Base-by-base conservation (phyloP, 1,284 basidiomycete genomes). In the Gomphus bonarii region DNA sequence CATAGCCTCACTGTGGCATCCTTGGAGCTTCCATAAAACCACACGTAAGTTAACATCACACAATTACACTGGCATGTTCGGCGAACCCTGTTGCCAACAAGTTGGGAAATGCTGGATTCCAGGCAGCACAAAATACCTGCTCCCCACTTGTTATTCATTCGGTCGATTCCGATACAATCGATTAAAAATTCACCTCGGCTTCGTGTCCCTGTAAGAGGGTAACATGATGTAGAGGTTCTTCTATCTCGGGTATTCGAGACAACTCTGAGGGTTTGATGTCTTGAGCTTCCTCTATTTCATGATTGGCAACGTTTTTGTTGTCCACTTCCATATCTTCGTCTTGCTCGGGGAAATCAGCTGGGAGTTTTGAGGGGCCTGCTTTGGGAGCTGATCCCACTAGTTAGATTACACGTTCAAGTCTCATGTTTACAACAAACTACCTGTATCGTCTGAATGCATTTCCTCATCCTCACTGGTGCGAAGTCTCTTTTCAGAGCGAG, bases 111-210 rank as follows among this genome's bases (percentile, higher is more conserved):
- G 71, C 73, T 9, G 89, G 86, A 68, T 89, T 91, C 77, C 87
- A 92, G 3, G 84, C 78, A 60, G 85, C 88, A 7, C 88, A 82
- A 59, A 91, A 91, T 2, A 91, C 85, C 86, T 90, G 63, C 20
- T 48, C 57, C 22, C 36, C 8, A 22, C 9, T 14, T 40, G 22
- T 22, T 18, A 28, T 25, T 36, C n/a, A 40, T 36, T 5, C 12
- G 25, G 1, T 20, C 20, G 8, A 51, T 12, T 5, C 12, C 10
- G 22, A 44, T n/a, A n/a, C n/a, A 4, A 18, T 11, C n/a, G 5
- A 38, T 33, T 43, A 36, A 38, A 38, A 8, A 61, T 66, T 50
- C 65, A 85, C 85, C 72, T 88, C 85, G 30, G 82, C 72, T 58
- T 75, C 75, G 62, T 88, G 85, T 20, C 76, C 81, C 35, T 73